Percentiles rank a stretch among this genome's conserved stretches.
These are phyloP conservation scores for Apocynum venetum DNA, from an alignment of 257 asterid genomes.

Conservation along the genomic window DNA sequence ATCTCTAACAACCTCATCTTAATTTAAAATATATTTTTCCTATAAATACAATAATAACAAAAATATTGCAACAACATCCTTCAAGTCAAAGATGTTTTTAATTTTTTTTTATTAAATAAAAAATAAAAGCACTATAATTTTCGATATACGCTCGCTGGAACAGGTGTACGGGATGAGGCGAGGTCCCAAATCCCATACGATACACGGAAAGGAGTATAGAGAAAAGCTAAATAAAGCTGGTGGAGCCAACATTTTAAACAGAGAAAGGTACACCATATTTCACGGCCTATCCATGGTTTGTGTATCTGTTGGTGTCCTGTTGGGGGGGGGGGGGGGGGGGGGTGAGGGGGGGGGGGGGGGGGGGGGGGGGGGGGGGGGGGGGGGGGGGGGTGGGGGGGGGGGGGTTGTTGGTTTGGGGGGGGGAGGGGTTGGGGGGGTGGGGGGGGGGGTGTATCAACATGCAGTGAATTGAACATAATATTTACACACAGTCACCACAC, in stretches of 20 bases:
- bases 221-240: conserved; percentile 14
- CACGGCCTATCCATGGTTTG: conserved; percentile 7
- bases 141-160: no score
- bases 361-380: not conserved
- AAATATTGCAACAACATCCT: no score
- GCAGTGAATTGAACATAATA: conserved; percentile 10
- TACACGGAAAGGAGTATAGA: not conserved
- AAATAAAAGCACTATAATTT: no score
- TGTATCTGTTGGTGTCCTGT: not conserved
- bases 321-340: not conserved
- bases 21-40: no score
- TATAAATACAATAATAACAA: no score
- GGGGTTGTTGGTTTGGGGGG: no score
- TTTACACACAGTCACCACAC: no score
- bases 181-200: not conserved
- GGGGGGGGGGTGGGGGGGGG: not conserved
- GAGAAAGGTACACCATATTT: conserved; percentile 8
- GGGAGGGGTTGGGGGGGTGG: not conserved
- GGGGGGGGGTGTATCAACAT: not conserved
- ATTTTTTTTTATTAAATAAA: no score
- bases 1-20: no score
- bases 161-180: no score
- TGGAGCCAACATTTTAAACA: conserved; percentile 5
- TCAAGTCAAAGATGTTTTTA: no score
- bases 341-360: not conserved